Conservation (phyloP, 2,329 filamentous ascomycete genomes). For the Ophiostoma sp. region DNA sequence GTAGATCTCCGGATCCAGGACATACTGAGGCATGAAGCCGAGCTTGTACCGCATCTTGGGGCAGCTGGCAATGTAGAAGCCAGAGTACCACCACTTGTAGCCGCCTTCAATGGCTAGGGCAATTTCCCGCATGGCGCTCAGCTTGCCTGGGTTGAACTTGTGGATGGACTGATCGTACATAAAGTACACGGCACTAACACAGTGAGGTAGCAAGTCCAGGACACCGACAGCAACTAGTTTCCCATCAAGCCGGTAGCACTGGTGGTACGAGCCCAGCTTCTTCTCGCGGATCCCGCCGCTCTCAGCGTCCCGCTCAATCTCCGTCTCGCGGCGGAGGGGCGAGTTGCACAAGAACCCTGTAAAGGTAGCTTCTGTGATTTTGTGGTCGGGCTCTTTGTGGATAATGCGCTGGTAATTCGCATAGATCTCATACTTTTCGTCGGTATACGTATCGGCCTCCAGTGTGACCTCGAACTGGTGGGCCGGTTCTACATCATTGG, state of each 20-base stretch:
- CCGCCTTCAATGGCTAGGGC: slow-evolving; percentile 62
- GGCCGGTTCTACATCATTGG: slow-evolving; percentile 47
- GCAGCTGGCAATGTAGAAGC: slow-evolving; percentile 77
- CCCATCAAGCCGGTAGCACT: slow-evolving; percentile 75
- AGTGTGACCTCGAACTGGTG: slow-evolving; percentile 65
- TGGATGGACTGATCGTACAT: slow-evolving; percentile 73
- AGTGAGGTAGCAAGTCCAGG: slow-evolving; percentile 68
- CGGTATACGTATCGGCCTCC: slow-evolving; percentile 63
- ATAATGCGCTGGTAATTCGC: slow-evolving; percentile 70
- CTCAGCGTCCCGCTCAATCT: slow-evolving; percentile 42
- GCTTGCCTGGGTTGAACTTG: slow-evolving; percentile 64
- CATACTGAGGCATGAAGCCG: slow-evolving; percentile 67
- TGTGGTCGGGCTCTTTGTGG: slow-evolving; percentile 58
- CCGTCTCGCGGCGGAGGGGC: slow-evolving; percentile 50
- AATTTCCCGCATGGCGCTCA: slow-evolving; percentile 70
- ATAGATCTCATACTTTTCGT: slow-evolving; percentile 70
- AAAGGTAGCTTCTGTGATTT: slow-evolving; percentile 60
- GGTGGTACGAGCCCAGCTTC: slow-evolving; percentile 68
- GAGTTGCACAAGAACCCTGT: slow-evolving; percentile 68
- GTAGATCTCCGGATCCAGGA: slow-evolving; percentile 64
- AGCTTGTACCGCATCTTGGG: slow-evolving; percentile 83
- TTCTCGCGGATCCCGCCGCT: slow-evolving; percentile 37
- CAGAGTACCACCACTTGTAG: slow-evolving; percentile 73
- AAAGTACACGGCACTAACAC: slow-evolving; percentile 78
- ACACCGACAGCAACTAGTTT: slow-evolving; percentile 70